Percentiles rank a stretch among this genome's conserved stretches.
These are phyloP conservation scores for Solanum sparsipilum DNA, from an alignment of 257 asterid genomes.

Conservation along the genomic window DNA sequence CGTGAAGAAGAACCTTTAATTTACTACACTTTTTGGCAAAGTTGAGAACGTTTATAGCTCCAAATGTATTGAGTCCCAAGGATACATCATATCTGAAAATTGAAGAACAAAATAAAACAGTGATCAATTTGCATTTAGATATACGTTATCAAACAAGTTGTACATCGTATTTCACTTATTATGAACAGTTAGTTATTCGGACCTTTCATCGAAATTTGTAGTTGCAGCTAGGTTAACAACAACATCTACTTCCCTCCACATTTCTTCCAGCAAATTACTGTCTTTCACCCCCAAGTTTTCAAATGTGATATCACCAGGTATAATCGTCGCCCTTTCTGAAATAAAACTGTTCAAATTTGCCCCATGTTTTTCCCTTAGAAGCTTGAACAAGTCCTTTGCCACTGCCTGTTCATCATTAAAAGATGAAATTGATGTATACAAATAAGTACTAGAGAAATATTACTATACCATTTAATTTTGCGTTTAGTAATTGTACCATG, in stretches of 20 bases:
- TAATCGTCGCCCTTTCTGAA: slow-evolving; percentile 11
- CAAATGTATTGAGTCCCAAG: slow-evolving; percentile 49
- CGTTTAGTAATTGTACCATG: not conserved
- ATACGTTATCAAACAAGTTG: not conserved
- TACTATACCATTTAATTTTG: not conserved
- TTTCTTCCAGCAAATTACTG: slow-evolving; percentile 10
- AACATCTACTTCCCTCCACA: slow-evolving; percentile 25
- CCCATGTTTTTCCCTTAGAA: slow-evolving; percentile 34
- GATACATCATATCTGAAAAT: slow-evolving; percentile 57
- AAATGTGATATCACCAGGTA: slow-evolving; percentile 38
- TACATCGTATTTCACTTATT: not conserved
- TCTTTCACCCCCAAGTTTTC: slow-evolving; percentile 30
- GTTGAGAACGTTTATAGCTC: slow-evolving; percentile 45
- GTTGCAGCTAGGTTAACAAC: slow-evolving; percentile 55
- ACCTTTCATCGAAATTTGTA: slow-evolving; percentile 50
- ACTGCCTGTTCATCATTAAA: slow-evolving; percentile 1
- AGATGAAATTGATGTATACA: not conserved
- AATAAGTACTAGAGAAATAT: not conserved
- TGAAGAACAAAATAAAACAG: not conserved
- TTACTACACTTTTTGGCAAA: slow-evolving; percentile 44
- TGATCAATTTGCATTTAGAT: not conserved
- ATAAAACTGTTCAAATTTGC: slow-evolving; percentile 14
- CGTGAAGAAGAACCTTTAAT: slow-evolving; percentile 50
- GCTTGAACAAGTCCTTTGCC: slow-evolving; percentile 33
- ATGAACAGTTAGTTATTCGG: not conserved